Evolutionary conservation across 1,284 basidiomycete species (phyloP), one percentile per base, ranked within the genome.

Genomic region (Marasmius tenuissimus): DNA sequence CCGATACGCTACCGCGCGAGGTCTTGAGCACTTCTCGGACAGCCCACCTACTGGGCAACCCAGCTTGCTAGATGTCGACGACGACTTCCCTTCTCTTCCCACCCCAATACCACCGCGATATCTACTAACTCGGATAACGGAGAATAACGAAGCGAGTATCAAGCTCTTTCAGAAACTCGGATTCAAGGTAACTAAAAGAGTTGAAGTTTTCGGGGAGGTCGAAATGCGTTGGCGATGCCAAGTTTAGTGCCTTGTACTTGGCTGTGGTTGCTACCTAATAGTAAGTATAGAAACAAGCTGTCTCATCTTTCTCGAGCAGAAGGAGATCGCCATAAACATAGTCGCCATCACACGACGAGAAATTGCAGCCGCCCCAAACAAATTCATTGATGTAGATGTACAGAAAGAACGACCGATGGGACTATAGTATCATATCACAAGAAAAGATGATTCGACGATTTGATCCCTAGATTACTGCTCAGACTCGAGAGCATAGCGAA

Each of bases 151-250:
- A 0, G 75, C 85, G 0, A 87, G 85, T 40, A 82, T 91, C 35
- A 69, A 70, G 2, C 76, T 95, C 1, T 94, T 94, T 69, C 75
- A 82, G 68, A 84, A 81, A 61, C 80, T 94, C 0, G 91, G 90
- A 0, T 94, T 94, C 66, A 71, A 70, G 33, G 73, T 87, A 35
- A 85, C 84, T 38, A 88, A 88, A 69, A 72, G 78, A 14, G 88
- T 92, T 16, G 80, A 84, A 57, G 87, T 93, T 14, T 94, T 92
- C 68, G 75, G 83, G 37, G 91, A 95, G 71, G 79, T 91, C 1
- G 91, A 93, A 75, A 81, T 93, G 84, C 81, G 82, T 18, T 77
- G 73, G 71, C 39, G 33, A 33, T n/a, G 8, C n/a, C 22, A n/a
- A 9, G 38, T 66, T 61, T 58, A 60, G 57, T 14, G 37, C 14